phyloP scores from a whole-genome alignment of 768 basidiomycete genomes.

The Phanerochaete carnosa region DNA sequence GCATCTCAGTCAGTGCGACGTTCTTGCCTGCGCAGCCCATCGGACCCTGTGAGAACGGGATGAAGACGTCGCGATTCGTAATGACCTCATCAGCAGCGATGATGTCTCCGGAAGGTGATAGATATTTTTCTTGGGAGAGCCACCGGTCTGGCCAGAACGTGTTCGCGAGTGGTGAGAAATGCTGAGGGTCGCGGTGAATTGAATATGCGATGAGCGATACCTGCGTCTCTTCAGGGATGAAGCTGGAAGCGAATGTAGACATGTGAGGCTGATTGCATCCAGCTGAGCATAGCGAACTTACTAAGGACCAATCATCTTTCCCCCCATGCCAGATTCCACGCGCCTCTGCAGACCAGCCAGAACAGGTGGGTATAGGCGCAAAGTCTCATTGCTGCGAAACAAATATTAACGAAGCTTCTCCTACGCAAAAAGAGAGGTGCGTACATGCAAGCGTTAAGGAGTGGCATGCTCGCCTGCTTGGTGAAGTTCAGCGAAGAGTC shows the following conservation, averaged over 20 bases:
- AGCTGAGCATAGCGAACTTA: conserved; percentile 6
- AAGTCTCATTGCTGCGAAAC: conserved; percentile 15
- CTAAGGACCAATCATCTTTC: conserved; percentile 16
- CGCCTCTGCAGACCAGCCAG: conserved; percentile 16
- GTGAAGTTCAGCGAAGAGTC: conserved; percentile 6
- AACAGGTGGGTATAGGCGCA: conserved; percentile 22
- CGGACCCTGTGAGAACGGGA: conserved; percentile 13
- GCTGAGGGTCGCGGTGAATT: conserved; percentile 18
- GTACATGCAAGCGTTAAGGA: conserved; percentile 15
- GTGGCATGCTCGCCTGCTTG: neutral
- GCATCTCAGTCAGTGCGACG: conserved; percentile 14
- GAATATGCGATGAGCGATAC: conserved; percentile 12
- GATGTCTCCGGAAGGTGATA: conserved; percentile 2
- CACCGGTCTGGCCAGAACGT: conserved; percentile 23
- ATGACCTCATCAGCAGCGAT: conserved; percentile 1
- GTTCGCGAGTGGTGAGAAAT: conserved; percentile 21
- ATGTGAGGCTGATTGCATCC: neutral
- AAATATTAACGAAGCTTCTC: neutral
- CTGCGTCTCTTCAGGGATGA: conserved; percentile 18
- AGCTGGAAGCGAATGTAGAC: conserved; percentile 2
- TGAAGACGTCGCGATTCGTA: conserved; percentile 9
- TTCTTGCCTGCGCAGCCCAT: conserved; percentile 13
- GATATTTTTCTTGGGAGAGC: conserved; percentile 13
- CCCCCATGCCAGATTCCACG: conserved; percentile 12
- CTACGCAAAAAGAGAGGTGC: conserved; percentile 10